Evolutionary conservation across 2,329 filamentous ascomycete species (phyloP), one percentile per base, ranked within the genome.

Genomic region (Fusarium redolens): DNA sequence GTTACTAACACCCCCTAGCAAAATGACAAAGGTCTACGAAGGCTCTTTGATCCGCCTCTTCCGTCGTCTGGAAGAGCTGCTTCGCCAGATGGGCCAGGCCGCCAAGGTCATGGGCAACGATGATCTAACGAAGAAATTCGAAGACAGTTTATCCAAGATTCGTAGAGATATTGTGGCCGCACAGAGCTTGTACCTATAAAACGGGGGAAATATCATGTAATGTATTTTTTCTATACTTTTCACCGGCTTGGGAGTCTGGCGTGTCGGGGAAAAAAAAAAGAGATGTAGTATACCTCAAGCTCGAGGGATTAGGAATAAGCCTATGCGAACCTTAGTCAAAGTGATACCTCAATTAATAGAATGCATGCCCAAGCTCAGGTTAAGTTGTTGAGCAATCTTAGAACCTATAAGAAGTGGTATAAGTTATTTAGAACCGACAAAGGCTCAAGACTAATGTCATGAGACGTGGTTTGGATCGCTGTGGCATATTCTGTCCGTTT

Each of bases 11-110:
- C 54, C 45, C 31, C 52, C 12, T 72, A 97, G 96, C 84, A 97
- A 97, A 94, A 98, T 99, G 95, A 98, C 96, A 33, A 96, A 98
- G 78, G 94, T 96, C 33, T 99, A 98, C 83, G 96, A 99, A 85
- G 96, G 96, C 68, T 98, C 94, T 65, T 86, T 99, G 69, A 98
- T 99, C 77, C 94, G 96, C 54, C 91, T 98, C 43, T 99, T 99
- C 90, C 93, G 96, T 61, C 93, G 96, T 25, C 87, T 99, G 37
- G 96, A 99, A 83, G 96, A 99, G 84, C 87, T 98, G 65, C 86
- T 99, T 40, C 90, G 96, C 74, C 96, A 99, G 83, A 97, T 98
- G 89, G 96, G 93, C 20, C 93, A 98, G 84, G 96, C 96, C 30
- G 90, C 93, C 74, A 98, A 98, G 85, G 96, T 98, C 71, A 99